A percentile compares a stretch with the other conserved stretches of the same genome.
Conservation (phyloP, 2,329 filamentous ascomycete genomes). For the Claviceps cyperi region DNA sequence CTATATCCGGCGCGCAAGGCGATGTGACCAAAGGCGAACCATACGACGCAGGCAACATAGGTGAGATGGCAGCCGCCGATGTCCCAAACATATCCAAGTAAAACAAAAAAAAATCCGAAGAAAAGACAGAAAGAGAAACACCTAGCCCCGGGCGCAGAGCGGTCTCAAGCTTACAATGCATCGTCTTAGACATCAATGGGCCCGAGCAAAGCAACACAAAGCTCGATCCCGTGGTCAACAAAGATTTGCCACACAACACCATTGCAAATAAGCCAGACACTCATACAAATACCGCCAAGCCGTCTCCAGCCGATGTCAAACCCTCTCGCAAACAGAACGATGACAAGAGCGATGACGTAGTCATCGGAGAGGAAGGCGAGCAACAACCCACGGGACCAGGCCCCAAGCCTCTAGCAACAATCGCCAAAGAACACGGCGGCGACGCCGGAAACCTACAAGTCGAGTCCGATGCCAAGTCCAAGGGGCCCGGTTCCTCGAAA, state of each 20-base stretch:
- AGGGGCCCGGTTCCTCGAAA: background rate
- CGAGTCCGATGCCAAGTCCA: background rate
- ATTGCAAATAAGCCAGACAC: background rate
- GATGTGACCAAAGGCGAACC: constrained; percentile 55
- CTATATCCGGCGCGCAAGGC: constrained; percentile 55
- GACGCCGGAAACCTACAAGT: constrained; percentile 13
- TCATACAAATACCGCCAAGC: background rate
- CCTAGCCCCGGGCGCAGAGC: too few species aligned
- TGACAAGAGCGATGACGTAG: constrained; percentile 15
- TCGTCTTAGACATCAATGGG: background rate
- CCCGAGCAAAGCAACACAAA: background rate
- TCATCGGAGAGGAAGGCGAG: constrained; percentile 20
- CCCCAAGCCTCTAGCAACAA: constrained; percentile 18
- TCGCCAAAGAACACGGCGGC: constrained; percentile 21
- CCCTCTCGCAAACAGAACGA: background rate
- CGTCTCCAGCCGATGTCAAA: background rate
- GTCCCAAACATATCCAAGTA: background rate
- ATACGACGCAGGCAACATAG: constrained; percentile 65
- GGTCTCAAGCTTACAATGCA: background rate
- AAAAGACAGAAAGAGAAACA: background rate
- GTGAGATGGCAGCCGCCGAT: constrained; percentile 18
- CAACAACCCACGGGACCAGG: constrained; percentile 16
- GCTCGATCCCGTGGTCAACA: background rate
- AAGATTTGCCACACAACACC: background rate
- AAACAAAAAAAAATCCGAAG: background rate